These are phyloP conservation scores for Lasiodiplodia sp. DNA, from an alignment of 2,329 filamentous ascomycete genomes.

Conservation along the genomic window DNA sequence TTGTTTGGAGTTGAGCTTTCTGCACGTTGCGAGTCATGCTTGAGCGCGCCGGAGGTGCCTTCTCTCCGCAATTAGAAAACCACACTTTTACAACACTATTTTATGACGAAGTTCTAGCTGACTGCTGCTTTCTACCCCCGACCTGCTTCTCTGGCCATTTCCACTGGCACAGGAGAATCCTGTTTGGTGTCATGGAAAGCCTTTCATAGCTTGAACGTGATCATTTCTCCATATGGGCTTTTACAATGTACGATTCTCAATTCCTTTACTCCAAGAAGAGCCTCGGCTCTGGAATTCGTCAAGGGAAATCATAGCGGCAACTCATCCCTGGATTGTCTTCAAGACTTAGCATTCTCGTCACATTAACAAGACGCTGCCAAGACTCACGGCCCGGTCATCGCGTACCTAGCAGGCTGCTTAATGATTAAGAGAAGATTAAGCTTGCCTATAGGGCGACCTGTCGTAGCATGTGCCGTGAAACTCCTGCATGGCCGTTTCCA, in stretches of 20 bases:
- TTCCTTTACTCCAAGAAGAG: neutral
- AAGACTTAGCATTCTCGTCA: neutral
- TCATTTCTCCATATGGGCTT: neutral
- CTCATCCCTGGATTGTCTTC: neutral
- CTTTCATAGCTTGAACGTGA: neutral
- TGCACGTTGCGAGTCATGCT: constrained; percentile 26
- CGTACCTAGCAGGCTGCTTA: neutral
- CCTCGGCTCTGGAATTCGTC: constrained; percentile 8
- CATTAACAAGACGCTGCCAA: neutral
- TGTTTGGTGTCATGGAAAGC: neutral
- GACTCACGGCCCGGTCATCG: neutral
- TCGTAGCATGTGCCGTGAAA: neutral
- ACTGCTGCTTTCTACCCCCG: neutral
- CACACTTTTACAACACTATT: neutral
- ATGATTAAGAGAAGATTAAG: neutral
- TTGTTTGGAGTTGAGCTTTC: constrained; percentile 28
- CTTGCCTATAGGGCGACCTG: neutral
- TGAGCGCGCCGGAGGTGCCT: constrained; percentile 8
- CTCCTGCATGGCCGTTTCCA: neutral
- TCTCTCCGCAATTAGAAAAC: neutral
- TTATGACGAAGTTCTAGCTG: neutral
- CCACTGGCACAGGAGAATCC: neutral
- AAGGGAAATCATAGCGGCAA: neutral
- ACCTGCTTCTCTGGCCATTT: neutral
- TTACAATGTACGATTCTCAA: neutral